Conservation (phyloP, 352 stramenopile species). For the Phytophthora pisi region DNA sequence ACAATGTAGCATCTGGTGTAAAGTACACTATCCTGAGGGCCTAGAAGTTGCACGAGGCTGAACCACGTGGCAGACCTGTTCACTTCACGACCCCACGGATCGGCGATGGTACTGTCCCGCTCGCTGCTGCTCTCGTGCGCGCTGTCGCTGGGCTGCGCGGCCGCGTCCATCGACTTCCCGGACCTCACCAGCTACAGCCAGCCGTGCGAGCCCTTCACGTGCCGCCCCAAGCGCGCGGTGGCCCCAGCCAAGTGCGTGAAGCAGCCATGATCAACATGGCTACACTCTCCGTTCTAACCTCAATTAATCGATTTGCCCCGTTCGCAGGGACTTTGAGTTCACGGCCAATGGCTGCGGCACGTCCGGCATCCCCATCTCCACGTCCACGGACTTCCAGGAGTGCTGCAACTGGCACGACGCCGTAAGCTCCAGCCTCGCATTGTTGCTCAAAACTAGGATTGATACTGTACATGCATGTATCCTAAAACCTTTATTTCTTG, state of each 20-base stretch:
- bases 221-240: slow-evolving; percentile 24
- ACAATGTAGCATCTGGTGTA: too few relatives aligned
- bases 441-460: not conserved
- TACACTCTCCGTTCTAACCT: slow-evolving; percentile 5
- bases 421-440: slow-evolving; percentile 34
- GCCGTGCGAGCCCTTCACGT: slow-evolving; percentile 51
- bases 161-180: slow-evolving; percentile 25
- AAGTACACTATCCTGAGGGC: too few relatives aligned
- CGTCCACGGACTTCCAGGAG: slow-evolving; percentile 54
- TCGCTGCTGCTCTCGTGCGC: slow-evolving; percentile 26
- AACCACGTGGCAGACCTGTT: slow-evolving; percentile 17
- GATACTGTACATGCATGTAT: not conserved
- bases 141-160: slow-evolving; percentile 17
- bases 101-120: slow-evolving; percentile 18
- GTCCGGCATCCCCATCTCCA: slow-evolving; percentile 55
- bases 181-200: slow-evolving; percentile 44
- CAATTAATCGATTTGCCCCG: not conserved
- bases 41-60: too few relatives aligned
- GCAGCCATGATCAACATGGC: slow-evolving; percentile 9
- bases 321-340: slow-evolving; percentile 67
- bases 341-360: slow-evolving; percentile 81
- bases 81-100: slow-evolving; percentile 3
- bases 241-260: slow-evolving; percentile 28
- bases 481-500: not conserved
- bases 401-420: slow-evolving; percentile 87